These are phyloP conservation scores for Ramularia collo-cygni DNA, from an alignment of 2,329 filamentous ascomycete species.

Conservation along the genomic window DNA sequence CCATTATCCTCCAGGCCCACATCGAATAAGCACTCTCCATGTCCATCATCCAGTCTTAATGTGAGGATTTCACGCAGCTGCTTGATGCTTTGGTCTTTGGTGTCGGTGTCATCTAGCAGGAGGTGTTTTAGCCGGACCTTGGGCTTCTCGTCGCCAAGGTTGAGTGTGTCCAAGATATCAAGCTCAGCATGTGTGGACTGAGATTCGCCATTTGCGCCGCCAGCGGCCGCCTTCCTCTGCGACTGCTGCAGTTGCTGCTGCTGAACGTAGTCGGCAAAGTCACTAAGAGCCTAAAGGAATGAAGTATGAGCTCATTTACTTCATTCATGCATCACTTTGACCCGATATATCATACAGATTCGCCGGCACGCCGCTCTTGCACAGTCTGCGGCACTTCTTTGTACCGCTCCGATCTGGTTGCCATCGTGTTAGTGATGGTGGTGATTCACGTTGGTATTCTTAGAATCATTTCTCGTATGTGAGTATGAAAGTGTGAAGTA, in stretches of 20 bases:
- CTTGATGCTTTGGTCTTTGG: slow-evolving; percentile 50
- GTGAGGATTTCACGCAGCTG: slow-evolving; percentile 61
- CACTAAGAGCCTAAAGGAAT: slow-evolving; percentile 68
- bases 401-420: slow-evolving; percentile 29
- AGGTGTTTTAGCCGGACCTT: slow-evolving; percentile 67
- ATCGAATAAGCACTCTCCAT: slow-evolving; percentile 86
- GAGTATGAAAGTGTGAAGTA: neutral
- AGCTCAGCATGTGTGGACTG: slow-evolving; percentile 74
- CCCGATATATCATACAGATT: slow-evolving; percentile 60
- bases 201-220: slow-evolving; percentile 39
- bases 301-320: too few relatives aligned
- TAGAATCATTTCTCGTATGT: slow-evolving; percentile 1
- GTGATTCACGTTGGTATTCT: too few relatives aligned
- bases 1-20: slow-evolving; percentile 86
- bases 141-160: slow-evolving; percentile 62
- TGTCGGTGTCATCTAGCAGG: slow-evolving; percentile 52
- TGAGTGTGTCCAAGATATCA: slow-evolving; percentile 75
- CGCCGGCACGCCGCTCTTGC: slow-evolving; percentile 78
- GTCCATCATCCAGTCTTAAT: slow-evolving; percentile 68
- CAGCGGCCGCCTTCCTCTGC: slow-evolving; percentile 29
- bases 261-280: slow-evolving; percentile 97
- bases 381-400: slow-evolving; percentile 46
- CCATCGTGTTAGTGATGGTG: too few relatives aligned
- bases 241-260: slow-evolving; percentile 73
- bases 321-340: too few relatives aligned